Evolutionary conservation across 129 eudicot species (phyloP).

Genomic region (Tagetes patula): DNA sequence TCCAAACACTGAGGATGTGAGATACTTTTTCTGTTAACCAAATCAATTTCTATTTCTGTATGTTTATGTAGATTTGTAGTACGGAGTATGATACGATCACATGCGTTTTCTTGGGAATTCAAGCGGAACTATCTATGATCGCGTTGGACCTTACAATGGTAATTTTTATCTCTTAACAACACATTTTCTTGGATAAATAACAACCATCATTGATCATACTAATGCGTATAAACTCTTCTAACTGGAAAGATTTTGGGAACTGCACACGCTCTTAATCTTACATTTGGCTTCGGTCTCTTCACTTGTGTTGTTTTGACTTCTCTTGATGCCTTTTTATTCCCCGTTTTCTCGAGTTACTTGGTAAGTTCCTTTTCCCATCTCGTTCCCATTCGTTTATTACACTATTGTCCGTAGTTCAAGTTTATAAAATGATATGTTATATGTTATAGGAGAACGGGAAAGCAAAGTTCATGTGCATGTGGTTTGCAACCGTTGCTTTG

Average conservation of each 20-base stretch:
- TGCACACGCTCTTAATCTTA: conserved; percentile 74
- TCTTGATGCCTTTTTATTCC: conserved; percentile 69
- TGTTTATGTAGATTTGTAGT: conserved; percentile 63
- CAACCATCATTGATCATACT: neutral
- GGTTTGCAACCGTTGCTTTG: conserved; percentile 52
- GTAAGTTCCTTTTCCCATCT: conserved; percentile 42
- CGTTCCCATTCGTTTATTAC: neutral
- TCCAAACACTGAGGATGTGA: conserved; percentile 7
- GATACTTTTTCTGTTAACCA: conserved; percentile 12
- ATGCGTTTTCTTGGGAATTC: conserved; percentile 72
- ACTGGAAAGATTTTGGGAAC: conserved; percentile 71
- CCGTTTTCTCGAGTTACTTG: conserved; percentile 59
- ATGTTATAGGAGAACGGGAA: conserved; percentile 55
- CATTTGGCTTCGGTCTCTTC: conserved; percentile 70
- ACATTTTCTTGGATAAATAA: neutral
- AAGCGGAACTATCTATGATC: conserved; percentile 76
- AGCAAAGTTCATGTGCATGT: conserved; percentile 56
- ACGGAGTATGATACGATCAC: conserved; percentile 65
- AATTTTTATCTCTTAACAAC: conserved; percentile 10
- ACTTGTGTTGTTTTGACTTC: conserved; percentile 76
- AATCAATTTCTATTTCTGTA: conserved; percentile 7
- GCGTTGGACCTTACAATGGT: conserved; percentile 86
- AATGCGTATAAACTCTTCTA: neutral
- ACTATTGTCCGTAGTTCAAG: neutral
- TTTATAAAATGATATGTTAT: neutral